phyloP scores from a whole-genome alignment of 768 basidiomycete species.

The Mycena pura region DNA sequence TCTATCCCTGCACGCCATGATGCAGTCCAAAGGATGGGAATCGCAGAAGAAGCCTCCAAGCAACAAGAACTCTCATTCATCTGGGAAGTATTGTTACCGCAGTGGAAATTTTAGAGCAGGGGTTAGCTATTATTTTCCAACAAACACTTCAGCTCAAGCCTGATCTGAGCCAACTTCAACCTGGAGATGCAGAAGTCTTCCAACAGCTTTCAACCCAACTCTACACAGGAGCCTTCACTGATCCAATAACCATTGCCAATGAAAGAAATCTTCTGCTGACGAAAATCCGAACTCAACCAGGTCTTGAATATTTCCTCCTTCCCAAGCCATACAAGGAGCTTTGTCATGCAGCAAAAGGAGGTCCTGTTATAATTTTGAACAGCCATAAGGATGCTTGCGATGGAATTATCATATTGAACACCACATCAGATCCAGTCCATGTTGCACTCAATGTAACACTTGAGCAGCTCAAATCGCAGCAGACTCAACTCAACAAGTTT shows the following conservation, averaged over 20 bases:
- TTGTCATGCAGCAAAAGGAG: constrained; percentile 15
- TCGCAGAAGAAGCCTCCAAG: background rate
- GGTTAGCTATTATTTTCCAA: background rate
- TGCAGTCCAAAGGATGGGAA: background rate
- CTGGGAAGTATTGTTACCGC: background rate
- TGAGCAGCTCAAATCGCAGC: background rate
- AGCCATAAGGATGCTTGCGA: constrained; percentile 20
- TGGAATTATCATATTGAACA: constrained; percentile 21
- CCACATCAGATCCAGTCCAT: background rate
- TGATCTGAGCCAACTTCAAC: background rate
- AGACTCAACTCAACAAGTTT: constrained; percentile 1
- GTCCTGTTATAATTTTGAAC: constrained; percentile 25
- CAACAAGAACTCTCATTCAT: background rate
- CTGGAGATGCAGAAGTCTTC: background rate
- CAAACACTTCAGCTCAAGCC: background rate
- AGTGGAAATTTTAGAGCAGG: background rate
- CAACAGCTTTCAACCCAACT: background rate
- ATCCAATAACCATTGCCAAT: background rate
- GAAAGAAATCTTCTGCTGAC: constrained; percentile 9
- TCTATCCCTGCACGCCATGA: background rate
- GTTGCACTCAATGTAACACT: constrained; percentile 7
- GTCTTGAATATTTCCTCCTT: constrained; percentile 18
- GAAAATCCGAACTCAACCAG: constrained; percentile 14
- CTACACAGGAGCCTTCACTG: background rate
- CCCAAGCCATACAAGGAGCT: constrained; percentile 8